Conservation (phyloP, 202 grass and related monocot genomes). For the Digitaria exilis region DNA sequence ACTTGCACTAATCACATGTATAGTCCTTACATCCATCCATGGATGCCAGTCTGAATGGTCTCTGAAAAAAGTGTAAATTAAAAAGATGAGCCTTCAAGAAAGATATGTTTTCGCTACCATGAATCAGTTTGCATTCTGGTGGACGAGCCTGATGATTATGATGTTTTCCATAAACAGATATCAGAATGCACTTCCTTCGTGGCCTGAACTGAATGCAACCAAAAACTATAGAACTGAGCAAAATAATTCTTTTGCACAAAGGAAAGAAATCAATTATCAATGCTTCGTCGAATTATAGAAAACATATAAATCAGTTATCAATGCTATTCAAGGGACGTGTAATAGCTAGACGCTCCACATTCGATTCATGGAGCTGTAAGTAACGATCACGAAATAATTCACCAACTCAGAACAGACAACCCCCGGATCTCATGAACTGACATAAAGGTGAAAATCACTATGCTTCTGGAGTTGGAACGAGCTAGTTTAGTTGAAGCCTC, state of each 20-base stretch:
- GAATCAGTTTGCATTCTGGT: background rate
- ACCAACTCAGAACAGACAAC: slow-evolving; percentile 12
- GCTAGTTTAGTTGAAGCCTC: slow-evolving; percentile 48
- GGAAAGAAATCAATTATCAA: background rate
- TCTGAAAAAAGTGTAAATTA: background rate
- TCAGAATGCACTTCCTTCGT: background rate
- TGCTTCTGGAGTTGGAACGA: slow-evolving; percentile 38
- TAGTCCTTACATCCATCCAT: background rate
- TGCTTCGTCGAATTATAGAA: background rate
- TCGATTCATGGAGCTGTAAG: slow-evolving; percentile 22
- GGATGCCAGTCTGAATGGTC: background rate
- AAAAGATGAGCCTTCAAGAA: background rate
- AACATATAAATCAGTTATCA: background rate
- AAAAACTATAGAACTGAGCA: too few species aligned
- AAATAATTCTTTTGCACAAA: too few species aligned
- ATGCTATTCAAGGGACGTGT: background rate
- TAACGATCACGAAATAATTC: background rate
- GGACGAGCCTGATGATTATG: background rate
- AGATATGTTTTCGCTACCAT: background rate
- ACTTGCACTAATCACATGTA: background rate
- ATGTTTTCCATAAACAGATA: background rate
- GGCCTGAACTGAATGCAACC: too few species aligned
- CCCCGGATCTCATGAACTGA: slow-evolving; percentile 16
- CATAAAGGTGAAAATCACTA: background rate
- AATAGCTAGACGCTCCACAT: background rate